Evolutionary conservation across 805 yeast species (phyloP).

Genomic region (Ogataea ganodermae): DNA sequence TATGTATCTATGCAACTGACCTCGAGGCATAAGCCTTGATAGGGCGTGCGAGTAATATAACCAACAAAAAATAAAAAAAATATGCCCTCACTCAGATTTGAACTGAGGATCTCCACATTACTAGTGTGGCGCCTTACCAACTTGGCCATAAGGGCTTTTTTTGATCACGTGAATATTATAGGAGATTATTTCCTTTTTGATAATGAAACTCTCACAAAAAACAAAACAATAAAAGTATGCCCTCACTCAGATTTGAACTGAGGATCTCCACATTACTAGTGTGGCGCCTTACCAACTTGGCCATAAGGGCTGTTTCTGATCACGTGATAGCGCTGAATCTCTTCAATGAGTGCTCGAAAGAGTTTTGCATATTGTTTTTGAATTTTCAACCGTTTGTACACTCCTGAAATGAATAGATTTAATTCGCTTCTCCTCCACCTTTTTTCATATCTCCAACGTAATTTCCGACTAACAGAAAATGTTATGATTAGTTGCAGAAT

Average conservation of each 20-base stretch:
- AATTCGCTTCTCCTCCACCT: too few relatives aligned
- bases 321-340: neutral
- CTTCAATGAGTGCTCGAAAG: too few relatives aligned
- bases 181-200: neutral
- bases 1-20: too few relatives aligned
- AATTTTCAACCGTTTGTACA: too few relatives aligned
- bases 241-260: conserved; percentile 39
- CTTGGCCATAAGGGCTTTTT: conserved; percentile 38
- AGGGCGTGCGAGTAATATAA: neutral
- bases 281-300: conserved; percentile 40
- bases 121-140: conserved; percentile 40
- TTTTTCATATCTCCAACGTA: too few relatives aligned
- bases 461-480: too few relatives aligned
- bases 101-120: conserved; percentile 40
- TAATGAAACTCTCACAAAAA: neutral
- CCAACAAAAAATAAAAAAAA: conserved; percentile 9
- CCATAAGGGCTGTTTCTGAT: conserved; percentile 31
- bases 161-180: neutral
- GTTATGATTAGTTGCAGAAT: too few relatives aligned
- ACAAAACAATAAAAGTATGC: conserved; percentile 25
- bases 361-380: too few relatives aligned
- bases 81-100: conserved; percentile 37
- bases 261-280: conserved; percentile 40
- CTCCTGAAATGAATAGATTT: too few relatives aligned
- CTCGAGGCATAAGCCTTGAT: neutral